Evolutionary conservation across 2,329 filamentous ascomycete genomes (phyloP).

Genomic region (Microsporum audouinii): DNA sequence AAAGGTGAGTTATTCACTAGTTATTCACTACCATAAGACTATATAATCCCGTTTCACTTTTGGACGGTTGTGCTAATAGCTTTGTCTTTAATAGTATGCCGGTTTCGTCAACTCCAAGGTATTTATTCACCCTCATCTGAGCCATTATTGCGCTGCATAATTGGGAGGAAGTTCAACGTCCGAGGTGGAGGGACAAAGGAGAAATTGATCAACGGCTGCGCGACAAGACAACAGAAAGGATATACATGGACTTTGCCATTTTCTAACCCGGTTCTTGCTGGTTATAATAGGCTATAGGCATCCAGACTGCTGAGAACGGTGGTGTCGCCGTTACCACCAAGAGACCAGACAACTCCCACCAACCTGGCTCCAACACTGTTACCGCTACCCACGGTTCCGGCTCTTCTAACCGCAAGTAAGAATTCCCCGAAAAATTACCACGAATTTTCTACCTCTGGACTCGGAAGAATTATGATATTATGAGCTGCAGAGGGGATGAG

Average conservation of each 20-base stretch:
- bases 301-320: conserved; percentile 64
- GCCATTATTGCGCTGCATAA: not conserved
- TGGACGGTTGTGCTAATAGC: conserved; percentile 15
- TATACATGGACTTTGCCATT: not conserved
- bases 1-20: conserved; percentile 52
- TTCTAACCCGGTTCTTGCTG: not conserved
- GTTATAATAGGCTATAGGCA: conserved; percentile 61
- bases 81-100: conserved; percentile 52
- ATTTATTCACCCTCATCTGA: conserved; percentile 22
- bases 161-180: not conserved
- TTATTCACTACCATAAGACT: conserved; percentile 9
- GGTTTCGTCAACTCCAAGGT: conserved; percentile 93
- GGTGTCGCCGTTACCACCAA: conserved; percentile 74
- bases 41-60: not conserved
- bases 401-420: conserved; percentile 71
- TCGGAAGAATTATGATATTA: not conserved
- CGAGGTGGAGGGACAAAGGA: not conserved
- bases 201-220: not conserved
- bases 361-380: conserved; percentile 57
- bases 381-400: conserved; percentile 58
- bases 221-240: not conserved
- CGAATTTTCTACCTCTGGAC: not conserved
- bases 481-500: not conserved
- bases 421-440: not conserved
- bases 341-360: conserved; percentile 60